Conservation (phyloP, 2,329 filamentous ascomycete genomes). For the Ascochyta lentis region DNA sequence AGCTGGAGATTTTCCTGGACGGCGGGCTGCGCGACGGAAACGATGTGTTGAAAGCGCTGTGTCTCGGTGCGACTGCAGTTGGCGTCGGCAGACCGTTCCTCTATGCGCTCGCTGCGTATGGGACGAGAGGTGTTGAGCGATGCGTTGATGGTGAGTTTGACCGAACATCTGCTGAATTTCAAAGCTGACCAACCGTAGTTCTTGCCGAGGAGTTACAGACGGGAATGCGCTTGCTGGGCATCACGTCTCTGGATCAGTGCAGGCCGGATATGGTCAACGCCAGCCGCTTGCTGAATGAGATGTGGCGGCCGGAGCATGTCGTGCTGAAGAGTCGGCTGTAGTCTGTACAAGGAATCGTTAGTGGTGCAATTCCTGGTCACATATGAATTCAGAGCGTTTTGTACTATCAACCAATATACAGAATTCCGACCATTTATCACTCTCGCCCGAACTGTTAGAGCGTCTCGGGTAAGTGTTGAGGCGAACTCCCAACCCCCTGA, state of each 20-base stretch:
- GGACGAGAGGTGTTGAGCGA: conserved; percentile 44
- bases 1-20: conserved; percentile 48
- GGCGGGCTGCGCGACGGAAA: conserved; percentile 48
- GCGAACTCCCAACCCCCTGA: no score
- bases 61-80: conserved; percentile 49
- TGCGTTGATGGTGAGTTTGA: conserved; percentile 45
- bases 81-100: conserved; percentile 49
- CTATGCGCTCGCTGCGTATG: conserved; percentile 49
- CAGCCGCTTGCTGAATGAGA: conserved; percentile 43
- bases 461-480: no score
- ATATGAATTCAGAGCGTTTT: neutral
- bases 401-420: neutral
- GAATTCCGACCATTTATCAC: no score
- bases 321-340: conserved; percentile 36
- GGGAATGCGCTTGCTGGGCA: conserved; percentile 70
- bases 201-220: conserved; percentile 67
- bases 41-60: conserved; percentile 50
- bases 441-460: no score
- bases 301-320: conserved; percentile 41
- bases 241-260: conserved; percentile 66
- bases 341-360: neutral
- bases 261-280: conserved; percentile 67
- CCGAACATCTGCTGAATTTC: neutral
- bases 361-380: neutral
- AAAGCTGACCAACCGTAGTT: conserved; percentile 36